phyloP scores from a whole-genome alignment of 139 green algal genomes.

The Picochlorum sp. region DNA sequence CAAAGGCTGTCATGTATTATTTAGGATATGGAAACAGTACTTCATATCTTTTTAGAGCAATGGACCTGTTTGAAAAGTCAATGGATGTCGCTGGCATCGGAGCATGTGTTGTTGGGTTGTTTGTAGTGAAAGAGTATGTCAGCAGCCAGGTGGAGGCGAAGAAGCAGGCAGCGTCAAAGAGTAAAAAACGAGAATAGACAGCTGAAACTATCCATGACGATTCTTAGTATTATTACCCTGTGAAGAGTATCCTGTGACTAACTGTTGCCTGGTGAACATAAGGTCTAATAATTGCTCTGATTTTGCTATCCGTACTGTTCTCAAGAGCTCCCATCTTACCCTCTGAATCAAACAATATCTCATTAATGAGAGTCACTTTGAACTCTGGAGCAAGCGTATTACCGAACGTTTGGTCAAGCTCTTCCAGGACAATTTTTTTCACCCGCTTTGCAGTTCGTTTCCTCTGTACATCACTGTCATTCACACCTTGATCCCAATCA shows the following conservation, averaged over 20 bases:
- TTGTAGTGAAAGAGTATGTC: conserved; percentile 9
- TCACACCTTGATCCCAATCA: too few species aligned
- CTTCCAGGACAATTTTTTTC: too few species aligned
- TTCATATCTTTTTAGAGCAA: background rate
- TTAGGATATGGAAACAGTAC: background rate
- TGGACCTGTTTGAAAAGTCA: conserved; percentile 11
- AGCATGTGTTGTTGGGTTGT: background rate
- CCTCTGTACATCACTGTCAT: too few species aligned
- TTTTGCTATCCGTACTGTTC: too few species aligned
- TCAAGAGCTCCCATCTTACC: too few species aligned
- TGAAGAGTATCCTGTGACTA: conserved; percentile 3
- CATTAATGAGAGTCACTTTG: too few species aligned
- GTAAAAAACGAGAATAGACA: conserved; percentile 9
- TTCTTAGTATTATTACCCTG: background rate
- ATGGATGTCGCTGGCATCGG: conserved; percentile 11
- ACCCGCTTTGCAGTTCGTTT: too few species aligned
- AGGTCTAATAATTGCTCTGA: too few species aligned
- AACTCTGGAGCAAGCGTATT: too few species aligned
- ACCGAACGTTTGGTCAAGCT: too few species aligned
- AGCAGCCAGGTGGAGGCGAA: background rate
- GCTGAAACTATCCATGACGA: too few species aligned
- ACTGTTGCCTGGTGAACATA: background rate
- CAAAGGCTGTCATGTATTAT: background rate
- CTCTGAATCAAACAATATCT: too few species aligned
- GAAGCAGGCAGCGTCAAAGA: background rate